These are phyloP conservation scores for Xylaria acuta DNA, from an alignment of 495 filamentous ascomycete genomes.

Conservation along the genomic window DNA sequence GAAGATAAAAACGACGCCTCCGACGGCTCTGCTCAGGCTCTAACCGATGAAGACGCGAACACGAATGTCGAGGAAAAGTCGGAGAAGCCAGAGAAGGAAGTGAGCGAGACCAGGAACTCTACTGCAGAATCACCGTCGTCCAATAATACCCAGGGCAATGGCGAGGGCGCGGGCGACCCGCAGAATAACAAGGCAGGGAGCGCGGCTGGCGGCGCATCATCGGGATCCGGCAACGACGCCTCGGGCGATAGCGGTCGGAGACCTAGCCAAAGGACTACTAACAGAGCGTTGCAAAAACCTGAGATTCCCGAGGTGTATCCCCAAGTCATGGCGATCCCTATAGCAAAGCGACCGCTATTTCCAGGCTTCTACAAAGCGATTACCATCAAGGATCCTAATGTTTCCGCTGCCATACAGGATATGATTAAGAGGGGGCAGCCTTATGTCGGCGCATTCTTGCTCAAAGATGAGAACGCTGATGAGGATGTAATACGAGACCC, in stretches of 20 bases:
- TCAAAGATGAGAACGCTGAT: constrained; percentile 94
- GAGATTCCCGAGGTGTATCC: constrained; percentile 94
- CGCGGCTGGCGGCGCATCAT: constrained; percentile 47
- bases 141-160: constrained; percentile 38
- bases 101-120: constrained; percentile 46
- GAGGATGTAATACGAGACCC: constrained; percentile 86
- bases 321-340: constrained; percentile 98
- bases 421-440: constrained; percentile 98
- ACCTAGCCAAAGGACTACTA: constrained; percentile 68
- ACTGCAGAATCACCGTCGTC: constrained; percentile 44
- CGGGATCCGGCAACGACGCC: constrained; percentile 52
- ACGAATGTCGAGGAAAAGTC: constrained; percentile 53
- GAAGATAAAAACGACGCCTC: constrained; percentile 54
- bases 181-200: constrained; percentile 53
- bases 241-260: constrained; percentile 56
- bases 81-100: constrained; percentile 47
- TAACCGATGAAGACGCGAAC: constrained; percentile 56
- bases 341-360: constrained; percentile 91
- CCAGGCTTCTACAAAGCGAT: constrained; percentile 99
- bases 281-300: constrained; percentile 83
- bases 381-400: constrained; percentile 89
- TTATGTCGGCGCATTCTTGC: constrained; percentile 94
- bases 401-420: constrained; percentile 88
- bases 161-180: constrained; percentile 48
- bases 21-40: constrained; percentile 47